Base-by-base conservation (phyloP, 805 yeast species). In the Hanseniaspora lachancei region DNA sequence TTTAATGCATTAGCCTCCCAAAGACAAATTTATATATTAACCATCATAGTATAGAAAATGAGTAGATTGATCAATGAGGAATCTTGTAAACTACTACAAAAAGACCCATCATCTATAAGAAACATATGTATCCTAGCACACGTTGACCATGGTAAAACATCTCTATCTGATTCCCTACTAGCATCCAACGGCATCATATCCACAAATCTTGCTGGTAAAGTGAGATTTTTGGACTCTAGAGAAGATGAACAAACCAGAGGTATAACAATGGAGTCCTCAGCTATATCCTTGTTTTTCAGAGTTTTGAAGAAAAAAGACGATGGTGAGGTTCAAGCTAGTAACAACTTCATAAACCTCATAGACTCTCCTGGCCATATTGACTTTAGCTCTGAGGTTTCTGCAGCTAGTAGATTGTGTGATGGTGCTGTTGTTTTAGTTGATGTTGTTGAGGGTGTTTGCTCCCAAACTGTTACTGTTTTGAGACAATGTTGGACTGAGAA, bases 211-310 rank as follows among this genome's bases (percentile, higher is more conserved):
- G 98, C 97, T 1, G 99, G 98, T 35, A 89, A 89, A 65, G 89
- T 93, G 53, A 74, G 98, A 58, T 93, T 84, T 64, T 72, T 93
- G 54, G 99, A 93, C 65, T 84, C 97, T 0, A 73, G 99, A 62
- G 93, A 88, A 41, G 99, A 93, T 77, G 97, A 93, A 80, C 97
- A 91, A 81, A 97, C 89, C 78, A 86, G 98, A 83, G 98, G 98
- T 89, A 93, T 91, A 71, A 91, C 98, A 65, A 91, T 91, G 75
- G 91, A 91, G 83, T 91, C 97, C 61, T 91, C 98, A 62, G 97
- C 97, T 0, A 89, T 93, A 23, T 89, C 97, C 0, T 72, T 93
- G n/a, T 89, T 85, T 65, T 93, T 91, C 70, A 80, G 84, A 64
- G 81, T 88, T 3, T 70, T 82, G 59, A 75, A 72, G 58, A 71